Base-by-base conservation (phyloP, 2,329 filamentous ascomycete genomes). In the Claviceps capensis region DNA sequence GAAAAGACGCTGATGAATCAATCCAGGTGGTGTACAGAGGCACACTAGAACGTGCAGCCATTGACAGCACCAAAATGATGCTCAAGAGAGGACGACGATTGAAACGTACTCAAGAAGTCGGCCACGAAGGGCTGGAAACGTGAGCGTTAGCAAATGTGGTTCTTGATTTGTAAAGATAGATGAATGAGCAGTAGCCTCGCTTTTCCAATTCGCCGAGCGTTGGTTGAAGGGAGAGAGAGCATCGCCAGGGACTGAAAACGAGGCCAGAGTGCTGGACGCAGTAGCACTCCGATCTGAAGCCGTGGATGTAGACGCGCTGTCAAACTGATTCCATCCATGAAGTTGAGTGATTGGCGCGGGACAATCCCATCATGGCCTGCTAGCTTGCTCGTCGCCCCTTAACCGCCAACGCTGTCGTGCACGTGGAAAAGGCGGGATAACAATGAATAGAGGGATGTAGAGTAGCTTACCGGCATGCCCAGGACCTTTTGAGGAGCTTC, bases 51-150 rank as follows among this genome's bases (percentile, higher is more conserved):
- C 36, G 48, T 23, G n/a, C 50, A 51, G 51, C 51, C 42, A 37
- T 53, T 47, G 47, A 13, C 30, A 30, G 19, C 19, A 44, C 26
- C 23, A 36, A 11, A 11, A 54, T 50, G 5, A 36, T 38, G n/a
- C 23, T 19, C 36, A 17, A 43, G 3, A 7, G 16, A 30, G 36
- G 17, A 41, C 30, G 41, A 26, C 34, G 14, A 51, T 51, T 48
- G 51, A 46, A 58, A 93, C 90, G 69, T 95, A 95, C 89, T 97
- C 83, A 97, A 72, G 83, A 97, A 97, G 80, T 97, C 91, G 70
- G 94, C 88, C 71, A 96, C 69, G 82, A 97, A 97, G 73, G 88
- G 87, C 85, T 94, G 67, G 59, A 56, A 53, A 42, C 56, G 52
- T 59, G 57, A 50, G 56, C 50, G 64, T 73, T 67, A 74, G 69